Evolutionary conservation across 768 basidiomycete species (phyloP).

Genomic region (Trametes meyenii): DNA sequence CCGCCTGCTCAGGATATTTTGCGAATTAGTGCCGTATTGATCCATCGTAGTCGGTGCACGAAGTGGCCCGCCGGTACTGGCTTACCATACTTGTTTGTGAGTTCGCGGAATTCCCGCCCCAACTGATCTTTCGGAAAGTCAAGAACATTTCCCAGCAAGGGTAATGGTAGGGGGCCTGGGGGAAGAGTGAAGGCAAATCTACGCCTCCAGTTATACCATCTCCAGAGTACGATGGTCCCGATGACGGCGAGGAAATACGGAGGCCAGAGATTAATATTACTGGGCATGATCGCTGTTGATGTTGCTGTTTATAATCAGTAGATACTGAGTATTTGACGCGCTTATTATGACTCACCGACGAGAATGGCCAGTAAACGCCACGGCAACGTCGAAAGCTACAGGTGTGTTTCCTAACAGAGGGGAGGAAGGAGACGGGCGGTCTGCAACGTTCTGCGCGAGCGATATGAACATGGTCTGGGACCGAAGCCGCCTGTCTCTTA

Average conservation of each 20-base stretch:
- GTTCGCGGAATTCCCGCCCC: constrained; percentile 18
- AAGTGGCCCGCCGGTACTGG: too few species aligned
- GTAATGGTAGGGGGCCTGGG: constrained; percentile 28
- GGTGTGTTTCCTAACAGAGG: too few species aligned
- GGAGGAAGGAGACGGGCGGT: too few species aligned
- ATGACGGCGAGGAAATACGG: not conserved
- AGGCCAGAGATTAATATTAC: not conserved
- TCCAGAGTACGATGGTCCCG: not conserved
- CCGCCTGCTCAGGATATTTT: constrained; percentile 46
- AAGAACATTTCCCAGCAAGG: constrained; percentile 29
- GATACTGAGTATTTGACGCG: too few species aligned
- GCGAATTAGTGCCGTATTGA: too few species aligned
- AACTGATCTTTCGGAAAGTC: constrained; percentile 23
- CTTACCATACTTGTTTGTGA: constrained; percentile 24
- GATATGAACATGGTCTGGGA: not conserved
- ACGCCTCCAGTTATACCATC: not conserved
- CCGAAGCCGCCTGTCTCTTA: not conserved
- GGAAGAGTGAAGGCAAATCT: constrained; percentile 12
- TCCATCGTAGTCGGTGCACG: too few species aligned
- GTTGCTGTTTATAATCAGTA: not conserved
- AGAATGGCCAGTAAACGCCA: too few species aligned
- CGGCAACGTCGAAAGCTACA: too few species aligned
- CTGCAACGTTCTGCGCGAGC: too few species aligned
- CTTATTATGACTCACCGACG: too few species aligned
- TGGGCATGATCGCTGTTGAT: not conserved